Evolutionary conservation across 305 asterid species (phyloP), one percentile per base, ranked within the genome.

Genomic region (Fraxinus ornus): DNA sequence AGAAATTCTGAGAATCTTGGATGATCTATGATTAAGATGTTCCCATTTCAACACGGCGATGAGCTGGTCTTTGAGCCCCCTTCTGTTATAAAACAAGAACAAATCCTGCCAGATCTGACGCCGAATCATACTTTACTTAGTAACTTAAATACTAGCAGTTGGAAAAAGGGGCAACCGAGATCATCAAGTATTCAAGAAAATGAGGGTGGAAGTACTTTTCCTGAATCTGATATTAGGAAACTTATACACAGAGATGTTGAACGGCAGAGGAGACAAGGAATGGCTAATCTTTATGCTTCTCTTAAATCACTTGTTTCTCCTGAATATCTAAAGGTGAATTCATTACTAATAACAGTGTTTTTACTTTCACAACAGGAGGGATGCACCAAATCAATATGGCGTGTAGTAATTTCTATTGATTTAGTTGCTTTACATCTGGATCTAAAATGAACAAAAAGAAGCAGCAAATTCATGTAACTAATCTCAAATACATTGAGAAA

Each of bases 201-300:
- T 62, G 26, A 62, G 32, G 32, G 15, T 22, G 32, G 72, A 62
- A 22, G 33, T 62, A 8, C 33, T 62, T 62, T 62, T 21, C 6
- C 28, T 8, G 32, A 62, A 2, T 62, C 33, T 22, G 33, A 62
- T 62, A 62, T 22, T 62, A 9, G 72, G 32, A 62, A 62, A 62
- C 32, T 66, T 6, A 49, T 15, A 4, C 83, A 79, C 39, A 79
- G 80, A 72, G 77, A 83, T 15, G 36, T 66, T 24, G 87, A 84
- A 44, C 78, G 87, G 57, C 73, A 77, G 52, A 81, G 87, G 15
- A 81, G 80, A 32, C 72, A 60, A 78, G 84, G 78, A 60, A 81
- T 84, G 85, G 4, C 83, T 17, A 22, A 5, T 49, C 87, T 81
- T 62, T 22, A 73, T 24, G 52, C 3, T 28, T 55, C 83, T 26